Evolutionary conservation across 2,329 filamentous ascomycete genomes (phyloP).

Genomic region (Dryadomyces quercivorus): DNA sequence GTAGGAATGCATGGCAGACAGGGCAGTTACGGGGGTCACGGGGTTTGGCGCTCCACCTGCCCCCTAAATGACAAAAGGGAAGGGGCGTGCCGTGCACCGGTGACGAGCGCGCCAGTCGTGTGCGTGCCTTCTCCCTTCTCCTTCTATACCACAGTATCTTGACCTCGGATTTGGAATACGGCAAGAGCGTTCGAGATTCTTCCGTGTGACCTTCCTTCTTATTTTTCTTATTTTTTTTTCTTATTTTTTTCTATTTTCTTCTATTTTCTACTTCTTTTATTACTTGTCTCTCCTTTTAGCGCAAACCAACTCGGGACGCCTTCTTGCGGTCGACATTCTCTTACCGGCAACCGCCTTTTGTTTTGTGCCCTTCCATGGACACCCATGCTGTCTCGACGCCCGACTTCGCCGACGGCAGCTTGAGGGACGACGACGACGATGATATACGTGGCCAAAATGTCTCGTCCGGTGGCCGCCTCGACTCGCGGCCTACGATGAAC

Average conservation of each 20-base stretch:
- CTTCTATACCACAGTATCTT: too few relatives aligned
- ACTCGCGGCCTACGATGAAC: too few relatives aligned
- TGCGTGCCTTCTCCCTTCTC: neutral
- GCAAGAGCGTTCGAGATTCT: neutral
- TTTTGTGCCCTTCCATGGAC: neutral
- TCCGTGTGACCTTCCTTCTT: neutral
- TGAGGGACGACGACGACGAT: neutral
- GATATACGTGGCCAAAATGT: neutral
- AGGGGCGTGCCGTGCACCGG: neutral
- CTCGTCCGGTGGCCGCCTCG: too few relatives aligned
- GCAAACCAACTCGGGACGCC: too few relatives aligned
- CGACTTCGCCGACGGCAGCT: neutral
- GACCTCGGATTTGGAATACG: too few relatives aligned
- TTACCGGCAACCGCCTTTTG: neutral
- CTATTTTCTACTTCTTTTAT: neutral
- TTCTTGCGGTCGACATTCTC: too few relatives aligned
- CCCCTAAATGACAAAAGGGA: neutral
- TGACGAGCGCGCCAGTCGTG: neutral
- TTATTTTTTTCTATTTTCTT: neutral
- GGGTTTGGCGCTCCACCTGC: neutral
- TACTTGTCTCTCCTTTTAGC: neutral
- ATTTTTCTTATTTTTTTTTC: neutral
- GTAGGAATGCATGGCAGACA: too few relatives aligned
- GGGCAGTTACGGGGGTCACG: neutral
- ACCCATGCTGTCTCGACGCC: neutral